Conservation (phyloP, 2,329 filamentous ascomycete species). For the Stagonosporopsis rhizophila region DNA sequence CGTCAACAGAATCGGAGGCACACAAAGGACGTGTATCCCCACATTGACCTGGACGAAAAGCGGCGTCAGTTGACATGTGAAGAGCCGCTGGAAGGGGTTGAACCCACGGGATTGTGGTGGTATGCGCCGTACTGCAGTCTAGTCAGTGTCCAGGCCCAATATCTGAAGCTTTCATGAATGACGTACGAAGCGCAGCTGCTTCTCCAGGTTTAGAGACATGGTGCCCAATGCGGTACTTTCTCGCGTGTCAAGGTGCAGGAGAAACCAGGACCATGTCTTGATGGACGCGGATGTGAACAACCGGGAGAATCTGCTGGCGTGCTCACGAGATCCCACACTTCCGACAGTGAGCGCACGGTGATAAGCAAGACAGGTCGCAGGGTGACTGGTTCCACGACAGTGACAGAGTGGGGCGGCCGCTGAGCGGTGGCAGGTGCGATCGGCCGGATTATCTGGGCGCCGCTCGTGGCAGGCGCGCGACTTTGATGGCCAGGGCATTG, state of each 20-base stretch:
- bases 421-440: conserved; percentile 27
- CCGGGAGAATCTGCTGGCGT: conserved; percentile 7
- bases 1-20: conserved; percentile 76
- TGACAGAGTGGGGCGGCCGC: conserved; percentile 25
- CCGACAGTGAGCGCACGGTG: conserved; percentile 26
- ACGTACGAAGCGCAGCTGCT: conserved; percentile 81
- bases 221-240: conserved; percentile 39
- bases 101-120: conserved; percentile 72
- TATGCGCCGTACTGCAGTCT: conserved; percentile 77
- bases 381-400: conserved; percentile 39
- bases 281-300: background rate
- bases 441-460: conserved; percentile 3
- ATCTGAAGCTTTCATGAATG: conserved; percentile 12
- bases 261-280: conserved; percentile 42
- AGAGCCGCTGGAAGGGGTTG: conserved; percentile 6
- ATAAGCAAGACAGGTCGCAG: conserved; percentile 24
- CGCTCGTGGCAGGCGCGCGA: conserved; percentile 6
- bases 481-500: conserved; percentile 10
- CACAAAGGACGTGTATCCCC: conserved; percentile 79
- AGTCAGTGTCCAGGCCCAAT: conserved; percentile 19
- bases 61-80: conserved; percentile 35
- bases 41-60: conserved; percentile 68
- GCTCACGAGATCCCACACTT: conserved; percentile 18
- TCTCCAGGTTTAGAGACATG: conserved; percentile 76
- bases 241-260: conserved; percentile 35